These are phyloP conservation scores for Basipetospora sp. DNA, from an alignment of 2,329 filamentous ascomycete species.

Conservation along the genomic window DNA sequence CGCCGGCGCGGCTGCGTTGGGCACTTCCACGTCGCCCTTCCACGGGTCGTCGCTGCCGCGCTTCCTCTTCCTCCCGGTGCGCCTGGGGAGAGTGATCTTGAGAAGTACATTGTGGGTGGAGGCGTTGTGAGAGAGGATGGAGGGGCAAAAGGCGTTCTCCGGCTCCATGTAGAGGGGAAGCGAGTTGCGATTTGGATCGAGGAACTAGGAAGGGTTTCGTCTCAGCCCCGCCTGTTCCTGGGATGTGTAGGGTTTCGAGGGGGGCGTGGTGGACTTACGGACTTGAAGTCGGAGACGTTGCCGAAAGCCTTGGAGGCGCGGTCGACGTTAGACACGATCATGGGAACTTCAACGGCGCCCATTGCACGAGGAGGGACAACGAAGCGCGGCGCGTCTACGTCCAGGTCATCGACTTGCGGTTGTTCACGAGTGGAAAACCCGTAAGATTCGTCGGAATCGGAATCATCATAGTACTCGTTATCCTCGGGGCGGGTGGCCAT, in stretches of 20 bases:
- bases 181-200: slow-evolving; percentile 34
- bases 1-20: slow-evolving; percentile 11
- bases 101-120: slow-evolving; percentile 71
- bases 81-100: slow-evolving; percentile 71
- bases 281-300: slow-evolving; percentile 21
- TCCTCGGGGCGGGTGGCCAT: too few relatives aligned
- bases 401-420: neutral
- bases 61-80: slow-evolving; percentile 76
- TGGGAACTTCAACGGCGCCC: slow-evolving; percentile 28
- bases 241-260: neutral
- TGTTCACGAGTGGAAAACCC: neutral
- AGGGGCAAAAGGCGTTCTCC: slow-evolving; percentile 63
- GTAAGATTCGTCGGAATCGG: neutral
- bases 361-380: slow-evolving; percentile 20
- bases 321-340: slow-evolving; percentile 28
- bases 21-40: slow-evolving; percentile 26
- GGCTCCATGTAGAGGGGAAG: slow-evolving; percentile 64
- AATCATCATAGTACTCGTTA: neutral
- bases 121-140: slow-evolving; percentile 61
- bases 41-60: slow-evolving; percentile 58
- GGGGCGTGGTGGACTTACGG: slow-evolving; percentile 17
- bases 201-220: slow-evolving; percentile 19
- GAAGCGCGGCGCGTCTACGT: slow-evolving; percentile 8
- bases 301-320: slow-evolving; percentile 28
- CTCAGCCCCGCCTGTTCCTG: slow-evolving; percentile 3